These are phyloP conservation scores for Conoideocrella luteorostrata DNA, from an alignment of 2,329 filamentous ascomycete genomes.

Conservation along the genomic window DNA sequence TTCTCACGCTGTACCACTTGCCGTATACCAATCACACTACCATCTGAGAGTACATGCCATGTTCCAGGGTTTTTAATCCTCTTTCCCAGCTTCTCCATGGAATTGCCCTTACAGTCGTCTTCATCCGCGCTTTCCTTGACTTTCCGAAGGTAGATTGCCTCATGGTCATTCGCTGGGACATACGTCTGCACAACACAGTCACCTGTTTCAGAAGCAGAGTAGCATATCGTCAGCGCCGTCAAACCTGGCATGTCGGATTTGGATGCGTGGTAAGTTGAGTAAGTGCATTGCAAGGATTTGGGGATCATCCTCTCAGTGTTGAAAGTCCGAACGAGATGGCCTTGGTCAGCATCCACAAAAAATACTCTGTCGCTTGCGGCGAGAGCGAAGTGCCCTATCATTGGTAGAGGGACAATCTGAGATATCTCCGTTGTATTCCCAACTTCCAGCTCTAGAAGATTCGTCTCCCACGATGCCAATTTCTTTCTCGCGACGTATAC, in stretches of 20 bases:
- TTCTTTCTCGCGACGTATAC: slow-evolving; percentile 12
- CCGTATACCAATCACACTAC: slow-evolving; percentile 58
- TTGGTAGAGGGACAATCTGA: slow-evolving; percentile 53
- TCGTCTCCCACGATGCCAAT: slow-evolving; percentile 42
- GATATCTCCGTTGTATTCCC: slow-evolving; percentile 41
- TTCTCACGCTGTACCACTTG: slow-evolving; percentile 26
- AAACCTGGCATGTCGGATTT: slow-evolving; percentile 50
- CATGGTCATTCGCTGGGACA: slow-evolving; percentile 44
- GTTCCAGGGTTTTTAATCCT: slow-evolving; percentile 55
- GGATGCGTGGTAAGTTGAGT: slow-evolving; percentile 36
- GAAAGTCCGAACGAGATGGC: slow-evolving; percentile 54
- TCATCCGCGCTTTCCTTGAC: slow-evolving; percentile 28
- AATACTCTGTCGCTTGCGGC: slow-evolving; percentile 53
- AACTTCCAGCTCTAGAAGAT: slow-evolving; percentile 33
- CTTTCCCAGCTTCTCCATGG: slow-evolving; percentile 44
- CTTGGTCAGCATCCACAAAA: slow-evolving; percentile 40
- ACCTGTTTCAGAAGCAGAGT: slow-evolving; percentile 51
- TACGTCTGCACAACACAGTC: slow-evolving; percentile 62
- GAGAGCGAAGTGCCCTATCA: slow-evolving; percentile 54
- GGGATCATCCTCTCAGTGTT: slow-evolving; percentile 50
- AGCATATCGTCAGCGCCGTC: slow-evolving; percentile 57
- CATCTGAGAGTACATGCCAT: slow-evolving; percentile 57
- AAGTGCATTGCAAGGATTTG: slow-evolving; percentile 54
- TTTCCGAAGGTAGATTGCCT: slow-evolving; percentile 50
- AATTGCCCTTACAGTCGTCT: slow-evolving; percentile 44